Base-by-base conservation (phyloP, 2,329 filamentous ascomycete species). In the Penicillium concentricum region DNA sequence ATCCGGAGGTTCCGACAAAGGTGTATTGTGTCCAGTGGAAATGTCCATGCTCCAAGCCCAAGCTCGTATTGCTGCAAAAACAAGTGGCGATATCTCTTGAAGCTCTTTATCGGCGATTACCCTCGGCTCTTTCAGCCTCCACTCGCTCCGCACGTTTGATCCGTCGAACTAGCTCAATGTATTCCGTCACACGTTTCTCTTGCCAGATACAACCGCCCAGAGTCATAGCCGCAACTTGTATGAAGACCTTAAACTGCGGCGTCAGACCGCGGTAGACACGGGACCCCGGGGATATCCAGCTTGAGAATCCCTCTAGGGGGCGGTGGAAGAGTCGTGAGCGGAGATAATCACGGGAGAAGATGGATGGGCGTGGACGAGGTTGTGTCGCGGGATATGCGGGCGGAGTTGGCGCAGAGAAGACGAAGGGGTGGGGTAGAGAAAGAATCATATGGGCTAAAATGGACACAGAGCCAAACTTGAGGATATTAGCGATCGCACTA, bases 161-260 rank as follows among this genome's bases (percentile, higher is more conserved):
- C 61, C 69, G 69, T 54, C 78, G 66, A 55, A 78, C 61, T 12
- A 70, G 58, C n/a, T 79, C 72, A 57, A 79, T 74, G 62, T 78
- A 81, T 47, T 78, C 76, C 22, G 69, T 72, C 38, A 80, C 75
- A 41, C 77, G 66, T 57, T 69, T 71, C 68, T 81, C 79, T 2
- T 79, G 79, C 71, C 78, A 80, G 45, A 81, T 74, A 60, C 74
- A 78, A 1, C 78, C 79, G 9, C 79, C 79, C 46, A 80, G 66
- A 5, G 74, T 80, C 77, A 80, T 79, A 34, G 67, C 71, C 5
- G 73, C 74, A 30, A 81, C 73, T 58, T 81, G 78, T 35, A 81
- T 62, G 60, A 79, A 80, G 28, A 79, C 74, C 59, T 81, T 81
- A 67, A 79, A 81, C 58, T 81, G 79, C 43, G 76, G 70, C 15